Base-by-base conservation (phyloP, 768 basidiomycete genomes). In the Tylopilus felleus region DNA sequence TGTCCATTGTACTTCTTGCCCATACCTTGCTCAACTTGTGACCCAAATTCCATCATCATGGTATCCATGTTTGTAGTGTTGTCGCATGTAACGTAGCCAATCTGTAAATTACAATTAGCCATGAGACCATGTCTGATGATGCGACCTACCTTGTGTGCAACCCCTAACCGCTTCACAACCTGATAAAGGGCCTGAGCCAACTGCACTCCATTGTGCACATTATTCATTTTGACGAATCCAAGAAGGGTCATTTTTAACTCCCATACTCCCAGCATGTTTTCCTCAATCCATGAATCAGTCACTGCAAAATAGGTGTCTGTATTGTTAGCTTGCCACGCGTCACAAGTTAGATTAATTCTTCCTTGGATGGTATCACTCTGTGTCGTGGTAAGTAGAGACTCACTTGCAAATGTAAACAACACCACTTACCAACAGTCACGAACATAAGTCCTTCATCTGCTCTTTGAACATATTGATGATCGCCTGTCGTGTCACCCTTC, bases 221-320 rank as follows among this genome's bases (percentile, higher is more conserved):
- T 68, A 52, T 79, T 78, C 39, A 80, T 55, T 13, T 57, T 62
- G 0, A 55, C 60, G 31, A 77, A 79, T 0, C 72, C 72, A 5
- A 77, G 43, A 0, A 79, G 59, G 0, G 65, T 65, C 3, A 17
- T 58, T 1, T 58, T 27, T 1, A 59, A 2, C n/a, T 45, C 40
- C 57, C 53, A 59, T 2, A 27, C 0, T 2, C 21, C 5, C 0
- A 28, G 23, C 7, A 5, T 3, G 0, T 0, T 1, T 16, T 46
- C 33, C 9, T 36, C 9, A 2, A 39, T 47, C 49, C 58, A 59
- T 0, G 35, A 52, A 0, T 27, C 23, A 0, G 40, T 59, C 1
- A 57, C 44, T 0, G 17, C 19, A 14, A 56, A 59, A 4, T 59
- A 56, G 0, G 38, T 14, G 3, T 59, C 39, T 0, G 9, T 31